Evolutionary conservation across 1,284 basidiomycete genomes (phyloP).

Genomic region (Garcileccinum viscosum): DNA sequence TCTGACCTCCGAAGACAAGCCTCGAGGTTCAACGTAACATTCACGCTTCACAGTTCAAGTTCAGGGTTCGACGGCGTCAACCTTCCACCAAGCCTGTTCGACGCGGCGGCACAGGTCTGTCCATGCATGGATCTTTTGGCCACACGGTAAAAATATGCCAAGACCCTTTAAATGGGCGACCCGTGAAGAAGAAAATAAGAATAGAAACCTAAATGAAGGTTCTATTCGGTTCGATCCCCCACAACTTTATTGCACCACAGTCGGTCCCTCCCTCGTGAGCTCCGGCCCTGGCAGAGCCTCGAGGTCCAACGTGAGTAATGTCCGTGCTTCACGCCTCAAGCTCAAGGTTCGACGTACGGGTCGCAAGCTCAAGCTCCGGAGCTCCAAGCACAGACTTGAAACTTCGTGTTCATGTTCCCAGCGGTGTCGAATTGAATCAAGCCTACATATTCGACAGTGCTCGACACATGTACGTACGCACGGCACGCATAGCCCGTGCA

Average conservation of each 20-base stretch:
- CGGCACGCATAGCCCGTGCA: neutral
- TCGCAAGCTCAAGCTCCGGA: neutral
- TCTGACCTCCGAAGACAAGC: neutral
- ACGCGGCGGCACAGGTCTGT: no score
- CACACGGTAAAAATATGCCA: neutral
- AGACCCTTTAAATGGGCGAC: neutral
- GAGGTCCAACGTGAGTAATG: neutral
- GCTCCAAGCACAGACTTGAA: neutral
- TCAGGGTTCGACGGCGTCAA: neutral
- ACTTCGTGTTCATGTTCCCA: neutral
- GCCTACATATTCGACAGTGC: neutral
- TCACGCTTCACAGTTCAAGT: neutral
- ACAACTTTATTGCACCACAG: neutral
- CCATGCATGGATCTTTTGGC: neutral
- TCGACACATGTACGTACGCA: neutral
- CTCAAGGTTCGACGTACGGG: neutral
- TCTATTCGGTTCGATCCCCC: neutral
- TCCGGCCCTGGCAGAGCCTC: neutral
- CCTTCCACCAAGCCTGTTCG: neutral
- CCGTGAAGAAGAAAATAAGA: neutral
- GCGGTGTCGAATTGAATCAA: neutral
- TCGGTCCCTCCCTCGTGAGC: neutral
- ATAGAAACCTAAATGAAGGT: neutral
- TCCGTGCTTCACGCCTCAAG: neutral
- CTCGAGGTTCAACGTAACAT: neutral